Conservation (phyloP, 768 basidiomycete species). For the Phlebiopsis gigantea region DNA sequence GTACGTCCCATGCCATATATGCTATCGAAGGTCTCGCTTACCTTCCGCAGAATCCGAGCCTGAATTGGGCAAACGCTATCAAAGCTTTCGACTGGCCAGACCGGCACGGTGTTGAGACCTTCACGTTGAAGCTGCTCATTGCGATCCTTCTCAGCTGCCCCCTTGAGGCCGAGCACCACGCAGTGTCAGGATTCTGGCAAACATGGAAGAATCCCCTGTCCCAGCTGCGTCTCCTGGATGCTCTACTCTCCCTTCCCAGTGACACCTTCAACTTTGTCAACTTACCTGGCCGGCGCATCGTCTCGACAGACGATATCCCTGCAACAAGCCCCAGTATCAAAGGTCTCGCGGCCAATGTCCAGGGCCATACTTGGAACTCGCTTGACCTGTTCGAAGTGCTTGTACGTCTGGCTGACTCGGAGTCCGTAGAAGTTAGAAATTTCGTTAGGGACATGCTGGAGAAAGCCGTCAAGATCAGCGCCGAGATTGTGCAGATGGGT, state of each 20-base stretch:
- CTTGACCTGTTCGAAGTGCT: conserved; percentile 86
- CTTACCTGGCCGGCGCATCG: conserved; percentile 76
- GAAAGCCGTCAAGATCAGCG: conserved; percentile 88
- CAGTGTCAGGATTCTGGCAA: conserved; percentile 82
- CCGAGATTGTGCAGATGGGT: conserved; percentile 93
- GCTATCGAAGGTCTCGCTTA: background rate
- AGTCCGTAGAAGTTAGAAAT: conserved; percentile 62
- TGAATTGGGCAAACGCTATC: conserved; percentile 82
- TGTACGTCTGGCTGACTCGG: conserved; percentile 71
- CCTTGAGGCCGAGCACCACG: conserved; percentile 69
- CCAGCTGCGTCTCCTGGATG: conserved; percentile 84
- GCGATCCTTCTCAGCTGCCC: conserved; percentile 82
- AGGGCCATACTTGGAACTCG: conserved; percentile 93
- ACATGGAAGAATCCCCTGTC: conserved; percentile 81
- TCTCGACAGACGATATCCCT: conserved; percentile 85
- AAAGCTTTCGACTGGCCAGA: conserved; percentile 83
- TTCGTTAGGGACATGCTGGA: conserved; percentile 90
- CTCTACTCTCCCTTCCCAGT: conserved; percentile 79
- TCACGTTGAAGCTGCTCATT: conserved; percentile 83
- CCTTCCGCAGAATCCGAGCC: conserved; percentile 44
- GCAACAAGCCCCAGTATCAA: conserved; percentile 88
- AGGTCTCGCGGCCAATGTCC: conserved; percentile 82
- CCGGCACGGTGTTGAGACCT: conserved; percentile 82
- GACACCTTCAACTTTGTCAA: conserved; percentile 93
- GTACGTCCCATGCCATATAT: conserved; percentile 39